phyloP scores from a whole-genome alignment of 768 basidiomycete genomes.

The Trametes villosa region DNA sequence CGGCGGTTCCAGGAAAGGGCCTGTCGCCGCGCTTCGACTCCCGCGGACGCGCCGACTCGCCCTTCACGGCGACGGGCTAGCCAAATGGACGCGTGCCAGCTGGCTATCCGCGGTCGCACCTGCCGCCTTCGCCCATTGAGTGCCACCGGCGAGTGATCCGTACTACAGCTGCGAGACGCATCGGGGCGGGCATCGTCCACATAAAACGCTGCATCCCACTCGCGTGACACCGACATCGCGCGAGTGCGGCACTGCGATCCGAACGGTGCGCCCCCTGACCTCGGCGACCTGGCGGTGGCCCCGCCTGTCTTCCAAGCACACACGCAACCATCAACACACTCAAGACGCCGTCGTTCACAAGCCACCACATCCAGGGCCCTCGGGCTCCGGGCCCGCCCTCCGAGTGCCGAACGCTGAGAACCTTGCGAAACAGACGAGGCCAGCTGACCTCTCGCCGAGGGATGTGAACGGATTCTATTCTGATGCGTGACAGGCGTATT shows the following conservation, averaged over 20 bases:
- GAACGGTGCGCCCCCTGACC: not conserved
- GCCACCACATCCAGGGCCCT: constrained; percentile 7
- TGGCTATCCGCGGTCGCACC: not conserved
- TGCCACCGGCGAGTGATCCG: constrained; percentile 15
- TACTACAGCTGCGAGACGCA: not conserved
- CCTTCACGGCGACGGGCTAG: not conserved
- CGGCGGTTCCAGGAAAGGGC: not conserved
- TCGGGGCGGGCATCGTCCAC: not conserved
- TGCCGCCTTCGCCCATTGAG: not conserved
- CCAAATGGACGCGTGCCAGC: not conserved
- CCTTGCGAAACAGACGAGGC: not conserved
- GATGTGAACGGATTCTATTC: constrained; percentile 9
- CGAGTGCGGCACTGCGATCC: constrained; percentile 1
- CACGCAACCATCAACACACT: not conserved
- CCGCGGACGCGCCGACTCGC: constrained; percentile 3
- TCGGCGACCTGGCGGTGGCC: not conserved
- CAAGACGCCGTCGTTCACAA: not conserved
- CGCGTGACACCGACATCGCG: constrained; percentile 8
- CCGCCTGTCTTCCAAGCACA: not conserved
- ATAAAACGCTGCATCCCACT: not conserved
- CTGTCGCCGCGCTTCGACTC: not conserved
- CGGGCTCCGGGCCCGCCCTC: constrained; percentile 10
- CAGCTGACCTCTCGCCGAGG: constrained; percentile 12
- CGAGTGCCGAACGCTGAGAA: constrained; percentile 10
- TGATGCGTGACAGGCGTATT: constrained; percentile 17